Conservation (phyloP, 805 yeast species). For the Nematodospora valgi region DNA sequence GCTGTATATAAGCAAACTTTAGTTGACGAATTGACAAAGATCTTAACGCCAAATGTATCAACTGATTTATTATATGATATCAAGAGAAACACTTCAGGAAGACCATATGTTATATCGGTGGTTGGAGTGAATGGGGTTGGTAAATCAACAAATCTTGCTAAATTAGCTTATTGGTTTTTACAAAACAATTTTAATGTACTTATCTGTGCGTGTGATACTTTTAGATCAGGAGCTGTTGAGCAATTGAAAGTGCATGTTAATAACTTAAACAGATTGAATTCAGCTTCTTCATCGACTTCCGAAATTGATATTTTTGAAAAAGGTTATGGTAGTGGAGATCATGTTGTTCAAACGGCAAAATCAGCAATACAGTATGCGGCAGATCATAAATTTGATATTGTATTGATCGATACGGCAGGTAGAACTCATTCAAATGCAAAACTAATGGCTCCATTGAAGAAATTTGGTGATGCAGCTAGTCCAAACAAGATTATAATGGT, state of each 20-base stretch:
- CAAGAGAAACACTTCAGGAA: slow-evolving; percentile 21
- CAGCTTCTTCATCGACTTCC: slow-evolving; percentile 37
- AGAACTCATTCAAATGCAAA: slow-evolving; percentile 93
- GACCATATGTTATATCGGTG: slow-evolving; percentile 92
- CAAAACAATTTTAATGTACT: slow-evolving; percentile 85
- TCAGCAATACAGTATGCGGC: slow-evolving; percentile 82
- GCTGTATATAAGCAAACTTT: slow-evolving; percentile 61
- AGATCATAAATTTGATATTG: slow-evolving; percentile 71
- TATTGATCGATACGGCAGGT: slow-evolving; percentile 95
- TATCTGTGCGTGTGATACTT: slow-evolving; percentile 96
- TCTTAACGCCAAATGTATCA: slow-evolving; percentile 89
- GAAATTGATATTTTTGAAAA: slow-evolving; percentile 82
- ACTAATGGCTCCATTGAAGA: slow-evolving; percentile 91
- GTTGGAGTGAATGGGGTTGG: slow-evolving; percentile 99
- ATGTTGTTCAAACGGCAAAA: slow-evolving; percentile 88
- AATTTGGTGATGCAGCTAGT: slow-evolving; percentile 91
- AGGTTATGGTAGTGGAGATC: slow-evolving; percentile 95
- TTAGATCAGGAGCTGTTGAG: slow-evolving; percentile 98
- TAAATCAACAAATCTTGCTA: slow-evolving; percentile 91
- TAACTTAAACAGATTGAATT: slow-evolving; percentile 68
- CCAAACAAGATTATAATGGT: slow-evolving; percentile 98
- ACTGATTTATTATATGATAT: slow-evolving; percentile 83
- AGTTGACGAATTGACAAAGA: slow-evolving; percentile 66
- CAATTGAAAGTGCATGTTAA: slow-evolving; percentile 92
- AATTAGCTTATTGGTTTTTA: slow-evolving; percentile 90